Percentiles rank a stretch among this genome's conserved stretches.
Evolutionary conservation across 2,329 filamentous ascomycete genomes (phyloP).

Genomic region (Pestalotiopsis sp.): DNA sequence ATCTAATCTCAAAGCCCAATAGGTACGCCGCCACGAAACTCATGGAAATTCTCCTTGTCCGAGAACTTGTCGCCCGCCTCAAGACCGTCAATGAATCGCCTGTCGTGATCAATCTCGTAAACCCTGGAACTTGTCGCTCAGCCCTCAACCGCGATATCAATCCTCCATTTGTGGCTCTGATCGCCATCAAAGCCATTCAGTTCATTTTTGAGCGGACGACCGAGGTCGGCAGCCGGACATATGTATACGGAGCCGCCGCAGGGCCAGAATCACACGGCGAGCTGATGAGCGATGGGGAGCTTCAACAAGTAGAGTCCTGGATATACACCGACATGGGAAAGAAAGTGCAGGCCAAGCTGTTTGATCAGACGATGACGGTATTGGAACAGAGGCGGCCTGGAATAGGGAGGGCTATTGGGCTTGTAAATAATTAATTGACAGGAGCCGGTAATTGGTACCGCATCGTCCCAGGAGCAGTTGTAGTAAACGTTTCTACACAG

Average conservation of each 20-base stretch:
- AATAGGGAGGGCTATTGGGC: neutral
- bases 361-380: slow-evolving; percentile 3
- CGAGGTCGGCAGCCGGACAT: slow-evolving; percentile 50
- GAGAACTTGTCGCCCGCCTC: slow-evolving; percentile 21
- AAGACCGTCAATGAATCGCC: slow-evolving; percentile 18
- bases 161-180: slow-evolving; percentile 10
- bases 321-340: neutral
- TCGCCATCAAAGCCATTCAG: slow-evolving; percentile 29
- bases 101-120: slow-evolving; percentile 54
- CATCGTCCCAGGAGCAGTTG: neutral
- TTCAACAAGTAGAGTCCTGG: neutral
- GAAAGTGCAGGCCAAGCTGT: neutral
- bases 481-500: too few relatives aligned
- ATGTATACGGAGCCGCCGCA: slow-evolving; percentile 28
- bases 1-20: neutral
- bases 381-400: slow-evolving; percentile 5
- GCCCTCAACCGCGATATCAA: slow-evolving; percentile 42
- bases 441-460: neutral
- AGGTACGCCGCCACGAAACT: slow-evolving; percentile 31
- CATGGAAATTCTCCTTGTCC: slow-evolving; percentile 30
- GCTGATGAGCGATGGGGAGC: neutral
- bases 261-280: neutral
- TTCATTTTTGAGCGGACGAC: slow-evolving; percentile 42
- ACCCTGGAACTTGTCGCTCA: slow-evolving; percentile 56
- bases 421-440: neutral